Evolutionary conservation across 106 monocot species (phyloP), one percentile per base, ranked within the genome.

Genomic region (Phalaenopsis aphrodite): DNA sequence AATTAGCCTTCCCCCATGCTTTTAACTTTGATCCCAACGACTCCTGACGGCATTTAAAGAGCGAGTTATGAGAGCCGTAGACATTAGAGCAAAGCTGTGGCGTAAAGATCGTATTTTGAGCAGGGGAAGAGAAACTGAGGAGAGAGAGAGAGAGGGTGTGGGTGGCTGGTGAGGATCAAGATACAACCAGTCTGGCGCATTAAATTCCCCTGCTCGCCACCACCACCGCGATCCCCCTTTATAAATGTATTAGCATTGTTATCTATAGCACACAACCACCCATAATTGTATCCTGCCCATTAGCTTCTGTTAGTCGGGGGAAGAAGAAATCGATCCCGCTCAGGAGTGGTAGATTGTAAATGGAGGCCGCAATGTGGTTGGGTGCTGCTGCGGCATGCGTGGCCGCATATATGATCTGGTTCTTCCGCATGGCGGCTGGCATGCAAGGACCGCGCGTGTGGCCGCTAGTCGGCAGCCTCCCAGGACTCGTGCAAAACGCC

Each of bases 401-500:
- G 42, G 81, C 84, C 8, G 81, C 83, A 6, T 97, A 97, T 86
- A 14, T 86, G 80, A 8, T 87, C 0, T 97, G 96, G 96, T 97
- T 94, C 86, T 68, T 77, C 46, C 48, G 80, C 9, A 68, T 94
- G 67, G 58, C 86, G n/a, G 46, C 79, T 3, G 49, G 68, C 5
- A 57, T 94, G 78, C 81, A 84, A 12, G 92, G 92, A 0, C 92
- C 90, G 42, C 85, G 88, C 3, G 85, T 98, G 41, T 98, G 97
- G 97, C 94, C 97, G 8, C 8, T 98, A 9, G 77, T 97, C 41
- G 96, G 96, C 16, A 94, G 93, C 71, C 85, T 97, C 16, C 96
- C 96, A 11, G 93, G 96, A 1, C 84, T 97, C 23, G 71, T 97
- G 79, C 84, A 75, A 23, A 84, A 97, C 81, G 73, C 84, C 19